A percentile compares a stretch with the other conserved stretches of the same genome.
Evolutionary conservation across 306 rosid genomes (phyloP).

Genomic region (Psophocarpus tetragonolobus): DNA sequence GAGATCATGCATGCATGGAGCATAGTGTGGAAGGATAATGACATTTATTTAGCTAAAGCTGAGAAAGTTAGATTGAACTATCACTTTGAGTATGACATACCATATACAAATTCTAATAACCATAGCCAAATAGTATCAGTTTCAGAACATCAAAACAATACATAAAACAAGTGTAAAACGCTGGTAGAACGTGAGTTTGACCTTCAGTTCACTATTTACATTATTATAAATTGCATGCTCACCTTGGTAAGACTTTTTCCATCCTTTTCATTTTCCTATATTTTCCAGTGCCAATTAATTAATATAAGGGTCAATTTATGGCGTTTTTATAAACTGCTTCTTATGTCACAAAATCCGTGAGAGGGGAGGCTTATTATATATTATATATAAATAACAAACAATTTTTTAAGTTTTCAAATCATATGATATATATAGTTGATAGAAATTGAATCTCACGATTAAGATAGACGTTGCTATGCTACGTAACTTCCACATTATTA

Average conservation of each 20-base stretch:
- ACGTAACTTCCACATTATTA: background rate
- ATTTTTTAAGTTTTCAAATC: background rate
- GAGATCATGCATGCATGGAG: too few relatives aligned
- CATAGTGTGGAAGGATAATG: background rate
- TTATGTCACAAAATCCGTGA: background rate
- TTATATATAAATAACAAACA: background rate
- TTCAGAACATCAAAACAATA: slow-evolving; percentile 20
- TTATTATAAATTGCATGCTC: background rate
- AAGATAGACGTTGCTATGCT: background rate
- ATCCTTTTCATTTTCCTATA: background rate
- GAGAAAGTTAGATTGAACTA: slow-evolving; percentile 30
- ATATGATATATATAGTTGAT: background rate
- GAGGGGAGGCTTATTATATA: background rate
- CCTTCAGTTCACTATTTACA: background rate
- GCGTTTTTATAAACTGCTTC: background rate
- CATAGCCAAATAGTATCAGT: slow-evolving; percentile 31
- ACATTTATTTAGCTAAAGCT: background rate
- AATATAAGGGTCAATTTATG: background rate
- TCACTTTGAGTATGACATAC: slow-evolving; percentile 25
- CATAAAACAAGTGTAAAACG: slow-evolving; percentile 29
- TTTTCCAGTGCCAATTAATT: background rate
- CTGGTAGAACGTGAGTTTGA: slow-evolving; percentile 25
- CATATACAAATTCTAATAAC: background rate
- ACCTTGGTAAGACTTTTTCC: background rate
- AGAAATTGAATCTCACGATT: background rate